A percentile compares a stretch with the other conserved stretches of the same genome.
phyloP scores from a whole-genome alignment of 305 asterid genomes.

The Fraxinus dipetala region DNA sequence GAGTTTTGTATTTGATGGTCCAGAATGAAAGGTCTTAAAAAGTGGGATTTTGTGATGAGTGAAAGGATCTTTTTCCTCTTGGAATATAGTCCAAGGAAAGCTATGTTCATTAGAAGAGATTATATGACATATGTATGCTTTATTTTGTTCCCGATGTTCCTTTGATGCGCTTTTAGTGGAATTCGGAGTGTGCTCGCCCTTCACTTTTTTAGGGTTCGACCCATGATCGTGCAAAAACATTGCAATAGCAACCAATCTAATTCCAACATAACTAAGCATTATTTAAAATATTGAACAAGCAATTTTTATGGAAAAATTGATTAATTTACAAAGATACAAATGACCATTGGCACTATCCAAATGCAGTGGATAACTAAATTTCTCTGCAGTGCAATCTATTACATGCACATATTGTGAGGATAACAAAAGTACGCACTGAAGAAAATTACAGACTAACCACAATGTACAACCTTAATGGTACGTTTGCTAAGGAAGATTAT shows the following conservation, averaged over 20 bases:
- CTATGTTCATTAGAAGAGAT: neutral
- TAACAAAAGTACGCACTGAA: conserved; percentile 21
- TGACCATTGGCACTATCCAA: neutral
- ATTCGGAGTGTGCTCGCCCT: neutral
- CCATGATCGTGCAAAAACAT: neutral
- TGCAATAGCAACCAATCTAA: neutral
- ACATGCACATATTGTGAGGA: neutral
- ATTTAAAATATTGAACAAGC: neutral
- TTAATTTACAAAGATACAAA: neutral
- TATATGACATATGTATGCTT: neutral
- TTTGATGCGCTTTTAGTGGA: neutral
- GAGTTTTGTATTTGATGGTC: neutral
- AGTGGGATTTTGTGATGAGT: neutral
- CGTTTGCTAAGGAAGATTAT: neutral
- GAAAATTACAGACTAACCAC: conserved; percentile 9
- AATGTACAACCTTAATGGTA: conserved; percentile 15
- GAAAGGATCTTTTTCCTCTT: neutral
- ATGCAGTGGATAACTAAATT: neutral
- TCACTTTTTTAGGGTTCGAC: neutral
- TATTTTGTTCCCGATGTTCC: neutral
- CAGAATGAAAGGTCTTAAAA: neutral
- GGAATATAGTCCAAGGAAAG: neutral
- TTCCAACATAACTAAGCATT: neutral
- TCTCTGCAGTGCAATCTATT: neutral
- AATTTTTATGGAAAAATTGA: neutral